Evolutionary conservation across 1,284 basidiomycete genomes (phyloP), one percentile per base, ranked within the genome.

Genomic region (Heterobasidion occidentale): DNA sequence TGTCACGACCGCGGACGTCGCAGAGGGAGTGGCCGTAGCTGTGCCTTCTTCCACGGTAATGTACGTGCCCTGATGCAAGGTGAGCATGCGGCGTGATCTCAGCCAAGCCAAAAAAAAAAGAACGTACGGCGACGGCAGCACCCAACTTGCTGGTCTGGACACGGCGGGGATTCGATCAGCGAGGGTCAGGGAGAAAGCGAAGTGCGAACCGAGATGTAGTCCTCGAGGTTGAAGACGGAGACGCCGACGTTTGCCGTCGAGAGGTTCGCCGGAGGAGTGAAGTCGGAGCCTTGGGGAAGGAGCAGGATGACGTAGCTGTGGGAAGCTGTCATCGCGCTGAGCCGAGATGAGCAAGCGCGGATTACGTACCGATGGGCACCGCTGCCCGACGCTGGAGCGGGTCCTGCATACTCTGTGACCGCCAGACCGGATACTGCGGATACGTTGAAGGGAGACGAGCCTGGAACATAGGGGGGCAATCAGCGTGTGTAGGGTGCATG

Each of bases 1-100:
- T 19, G 81, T 78, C 59, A 81, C 72, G 33, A 90, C 87, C 12
- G 85, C 67, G 34, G 80, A 80, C 38, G 88, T 90, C 17, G 80
- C 62, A 35, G 79, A 70, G 55, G 82, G 67, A 47, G 79, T 72
- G 50, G 67, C 71, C 36, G 81, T 84, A 14, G 79, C 74, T 3
- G 76, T 76, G 47, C 88, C 88, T 64, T 82, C 79, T 68, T 89
- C 81, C 61, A 92, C 90, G 20, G 79, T 82, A 67, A 92, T 81
- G 75, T 91, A 94, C 62, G 77, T 86, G 55, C 80, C 83, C 80
- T 62, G 63, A 64, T 70, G 70, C 33, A n/a, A 36, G n/a, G 8
- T 52, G 36, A 48, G 45, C 5, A n/a, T 54, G 55, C 34, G 51
- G 70, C 12, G 49, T 11, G 46, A 12, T 48, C 11, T 19, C 57